These are phyloP conservation scores for Phytophthora constricta DNA, from an alignment of 352 stramenopile genomes.

Conservation along the genomic window DNA sequence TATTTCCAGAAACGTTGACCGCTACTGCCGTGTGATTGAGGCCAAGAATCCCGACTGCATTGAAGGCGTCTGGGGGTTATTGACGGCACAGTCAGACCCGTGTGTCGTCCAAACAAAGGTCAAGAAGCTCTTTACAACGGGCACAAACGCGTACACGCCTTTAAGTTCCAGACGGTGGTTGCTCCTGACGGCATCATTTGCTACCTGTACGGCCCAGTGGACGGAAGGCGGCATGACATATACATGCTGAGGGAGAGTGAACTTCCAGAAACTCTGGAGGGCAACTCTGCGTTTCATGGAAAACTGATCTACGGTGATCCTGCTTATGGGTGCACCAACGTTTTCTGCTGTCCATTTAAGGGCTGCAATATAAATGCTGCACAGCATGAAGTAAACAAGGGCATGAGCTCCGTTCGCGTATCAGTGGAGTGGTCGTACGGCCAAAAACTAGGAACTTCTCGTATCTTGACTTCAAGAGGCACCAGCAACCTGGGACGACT, in stretches of 20 bases:
- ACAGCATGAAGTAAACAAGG: constrained; percentile 3
- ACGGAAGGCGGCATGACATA: not conserved
- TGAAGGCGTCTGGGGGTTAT: not conserved
- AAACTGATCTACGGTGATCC: constrained; percentile 14
- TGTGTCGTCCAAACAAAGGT: not conserved
- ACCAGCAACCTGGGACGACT: too few relatives aligned
- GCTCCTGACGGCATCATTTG: not conserved
- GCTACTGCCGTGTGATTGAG: not conserved
- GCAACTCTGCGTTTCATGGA: constrained; percentile 9
- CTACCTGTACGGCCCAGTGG: not conserved
- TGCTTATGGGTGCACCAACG: constrained; percentile 6
- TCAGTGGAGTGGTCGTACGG: too few relatives aligned
- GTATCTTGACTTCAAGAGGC: constrained; percentile 13
- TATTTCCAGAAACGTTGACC: not conserved
- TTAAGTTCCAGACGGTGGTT: not conserved
- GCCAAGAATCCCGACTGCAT: not conserved
- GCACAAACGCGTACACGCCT: not conserved
- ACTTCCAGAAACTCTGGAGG: not conserved
- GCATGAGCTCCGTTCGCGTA: constrained; percentile 2
- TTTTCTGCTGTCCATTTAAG: constrained; percentile 19
- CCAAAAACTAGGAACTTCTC: constrained; percentile 14
- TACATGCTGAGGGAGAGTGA: constrained; percentile 2
- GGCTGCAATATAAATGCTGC: not conserved
- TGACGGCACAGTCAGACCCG: not conserved
- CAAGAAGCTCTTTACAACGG: not conserved